phyloP scores from a whole-genome alignment of 2,329 filamentous ascomycete species.

The Pyrenophora graminea region DNA sequence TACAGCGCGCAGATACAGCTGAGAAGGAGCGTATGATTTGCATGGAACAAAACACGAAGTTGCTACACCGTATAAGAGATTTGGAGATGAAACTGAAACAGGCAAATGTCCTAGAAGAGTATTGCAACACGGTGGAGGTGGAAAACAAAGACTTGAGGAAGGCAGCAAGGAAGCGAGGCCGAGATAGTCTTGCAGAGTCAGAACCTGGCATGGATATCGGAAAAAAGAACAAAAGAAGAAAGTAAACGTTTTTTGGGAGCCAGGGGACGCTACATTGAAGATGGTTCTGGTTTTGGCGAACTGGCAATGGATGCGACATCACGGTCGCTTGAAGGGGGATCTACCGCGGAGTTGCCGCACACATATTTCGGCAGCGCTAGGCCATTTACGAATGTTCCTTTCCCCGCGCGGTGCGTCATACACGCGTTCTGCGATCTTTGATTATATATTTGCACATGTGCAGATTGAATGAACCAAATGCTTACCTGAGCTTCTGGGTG shows the following conservation, averaged over 20 bases:
- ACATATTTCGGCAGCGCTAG: constrained; percentile 10
- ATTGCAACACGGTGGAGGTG: constrained; percentile 1
- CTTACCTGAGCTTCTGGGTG: neutral
- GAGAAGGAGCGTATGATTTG: neutral
- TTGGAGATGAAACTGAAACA: neutral
- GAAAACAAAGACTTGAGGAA: neutral
- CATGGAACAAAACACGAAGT: neutral
- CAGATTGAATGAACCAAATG: neutral
- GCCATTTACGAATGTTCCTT: neutral
- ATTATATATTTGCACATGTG: constrained; percentile 5
- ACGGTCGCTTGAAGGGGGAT: neutral
- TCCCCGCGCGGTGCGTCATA: constrained; percentile 17
- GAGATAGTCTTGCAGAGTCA: neutral
- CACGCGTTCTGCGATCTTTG: neutral
- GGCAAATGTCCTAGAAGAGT: neutral
- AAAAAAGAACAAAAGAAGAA: neutral
- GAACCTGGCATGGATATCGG: neutral
- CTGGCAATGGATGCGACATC: neutral
- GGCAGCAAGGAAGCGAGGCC: neutral
- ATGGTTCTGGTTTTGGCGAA: neutral
- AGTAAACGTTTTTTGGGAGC: too few species aligned
- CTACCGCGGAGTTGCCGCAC: constrained; percentile 8
- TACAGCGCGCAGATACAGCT: constrained; percentile 1
- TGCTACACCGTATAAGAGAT: neutral
- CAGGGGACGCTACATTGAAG: neutral